Evolutionary conservation across 1,284 basidiomycete species (phyloP).

Genomic region (Veloporphyrellus conicus): DNA sequence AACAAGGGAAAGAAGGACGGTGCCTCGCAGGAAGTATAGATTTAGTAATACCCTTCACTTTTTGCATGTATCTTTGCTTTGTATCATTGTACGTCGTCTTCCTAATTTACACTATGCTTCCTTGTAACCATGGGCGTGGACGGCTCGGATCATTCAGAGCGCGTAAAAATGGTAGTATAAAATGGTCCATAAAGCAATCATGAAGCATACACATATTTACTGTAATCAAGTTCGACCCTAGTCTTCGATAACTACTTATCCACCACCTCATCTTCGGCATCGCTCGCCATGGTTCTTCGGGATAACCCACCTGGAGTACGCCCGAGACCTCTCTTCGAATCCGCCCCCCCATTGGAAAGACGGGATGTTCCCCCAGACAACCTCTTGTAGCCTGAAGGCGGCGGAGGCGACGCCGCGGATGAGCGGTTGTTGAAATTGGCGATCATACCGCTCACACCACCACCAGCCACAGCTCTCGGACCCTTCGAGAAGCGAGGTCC

Average conservation of each 20-base stretch:
- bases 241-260: conserved; percentile 23
- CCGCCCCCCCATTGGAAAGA: conserved; percentile 23
- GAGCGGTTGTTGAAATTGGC: conserved; percentile 52
- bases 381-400: conserved; percentile 40
- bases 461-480: conserved; percentile 39
- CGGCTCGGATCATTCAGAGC: neutral
- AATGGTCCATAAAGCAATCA: neutral
- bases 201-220: neutral
- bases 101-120: conserved; percentile 34
- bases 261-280: conserved; percentile 72
- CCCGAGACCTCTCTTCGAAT: conserved; percentile 37
- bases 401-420: conserved; percentile 38
- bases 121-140: conserved; percentile 18
- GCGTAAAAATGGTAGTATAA: neutral
- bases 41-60: neutral
- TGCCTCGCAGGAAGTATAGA: conserved; percentile 37
- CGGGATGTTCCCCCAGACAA: conserved; percentile 41
- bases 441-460: conserved; percentile 50
- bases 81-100: conserved; percentile 22
- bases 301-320: conserved; percentile 56
- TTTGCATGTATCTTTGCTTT: conserved; percentile 16
- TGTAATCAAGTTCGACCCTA: neutral
- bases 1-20: conserved; percentile 53
- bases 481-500: conserved; percentile 50
- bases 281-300: conserved; percentile 73